These are phyloP conservation scores for Colletotrichum sansevieriae DNA, from an alignment of 2,329 filamentous ascomycete genomes.

Conservation along the genomic window DNA sequence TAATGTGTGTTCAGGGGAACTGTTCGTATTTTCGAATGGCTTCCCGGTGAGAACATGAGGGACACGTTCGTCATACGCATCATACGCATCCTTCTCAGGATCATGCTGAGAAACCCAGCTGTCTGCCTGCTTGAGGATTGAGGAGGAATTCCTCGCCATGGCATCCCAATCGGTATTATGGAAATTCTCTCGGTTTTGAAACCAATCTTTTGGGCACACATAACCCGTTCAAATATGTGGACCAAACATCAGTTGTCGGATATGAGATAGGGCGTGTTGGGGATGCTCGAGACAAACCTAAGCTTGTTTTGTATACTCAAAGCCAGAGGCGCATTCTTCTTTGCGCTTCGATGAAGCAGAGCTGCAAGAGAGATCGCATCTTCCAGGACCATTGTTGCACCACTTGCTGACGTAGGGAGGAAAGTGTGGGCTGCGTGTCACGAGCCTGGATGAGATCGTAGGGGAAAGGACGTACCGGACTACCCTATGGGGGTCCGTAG, in stretches of 20 bases:
- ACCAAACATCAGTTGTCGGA: neutral
- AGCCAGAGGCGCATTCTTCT: neutral
- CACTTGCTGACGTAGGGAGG: slow-evolving; percentile 56
- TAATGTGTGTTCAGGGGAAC: slow-evolving; percentile 46
- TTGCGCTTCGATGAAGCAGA: slow-evolving; percentile 33
- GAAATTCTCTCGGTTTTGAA: slow-evolving; percentile 43
- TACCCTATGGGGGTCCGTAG: too few species aligned
- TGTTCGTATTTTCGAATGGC: slow-evolving; percentile 50
- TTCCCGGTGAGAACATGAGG: slow-evolving; percentile 44
- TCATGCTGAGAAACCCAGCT: slow-evolving; percentile 45
- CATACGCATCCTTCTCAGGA: slow-evolving; percentile 49
- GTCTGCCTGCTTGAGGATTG: neutral
- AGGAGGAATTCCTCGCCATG: slow-evolving; percentile 25
- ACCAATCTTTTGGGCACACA: slow-evolving; percentile 40
- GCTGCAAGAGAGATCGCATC: slow-evolving; percentile 55
- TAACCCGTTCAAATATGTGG: slow-evolving; percentile 40
- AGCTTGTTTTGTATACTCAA: slow-evolving; percentile 17
- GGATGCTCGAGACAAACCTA: neutral
- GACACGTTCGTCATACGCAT: slow-evolving; percentile 46
- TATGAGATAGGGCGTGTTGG: too few species aligned
- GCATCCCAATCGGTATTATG: slow-evolving; percentile 39
- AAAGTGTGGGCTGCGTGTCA: too few species aligned
- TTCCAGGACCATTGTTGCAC: slow-evolving; percentile 58
- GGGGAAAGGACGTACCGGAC: too few species aligned
- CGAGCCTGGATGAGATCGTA: too few species aligned